Percentiles rank a stretch among this genome's conserved stretches.
Evolutionary conservation across 139 green algal species (phyloP).

Genomic region (Chlamydomonas incerta): DNA sequence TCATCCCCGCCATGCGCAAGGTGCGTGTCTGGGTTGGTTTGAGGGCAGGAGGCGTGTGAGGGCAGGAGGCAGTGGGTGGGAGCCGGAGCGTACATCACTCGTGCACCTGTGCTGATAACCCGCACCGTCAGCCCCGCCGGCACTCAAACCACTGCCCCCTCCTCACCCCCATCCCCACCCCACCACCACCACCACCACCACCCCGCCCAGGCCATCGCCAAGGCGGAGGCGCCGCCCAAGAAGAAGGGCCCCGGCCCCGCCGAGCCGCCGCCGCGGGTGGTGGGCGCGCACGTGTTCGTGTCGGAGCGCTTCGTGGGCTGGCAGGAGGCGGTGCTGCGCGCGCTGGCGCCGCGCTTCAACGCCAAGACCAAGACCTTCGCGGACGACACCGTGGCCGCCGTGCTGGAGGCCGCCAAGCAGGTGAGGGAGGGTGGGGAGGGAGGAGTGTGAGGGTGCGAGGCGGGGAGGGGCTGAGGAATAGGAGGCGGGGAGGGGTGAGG

Average conservation of each 20-base stretch:
- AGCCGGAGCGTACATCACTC: no score
- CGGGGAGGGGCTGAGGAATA: neutral
- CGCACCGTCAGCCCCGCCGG: no score
- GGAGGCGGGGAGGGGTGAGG: no score
- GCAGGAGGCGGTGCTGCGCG: slow-evolving; percentile 73
- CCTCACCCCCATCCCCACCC: no score
- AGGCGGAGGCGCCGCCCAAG: slow-evolving; percentile 85
- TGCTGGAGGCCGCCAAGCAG: slow-evolving; percentile 45
- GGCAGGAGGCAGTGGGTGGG: no score
- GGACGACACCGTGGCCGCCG: slow-evolving; percentile 37
- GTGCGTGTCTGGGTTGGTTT: no score
- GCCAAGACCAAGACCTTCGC: slow-evolving; percentile 58
- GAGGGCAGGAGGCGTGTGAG: no score
- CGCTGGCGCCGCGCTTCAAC: slow-evolving; percentile 53
- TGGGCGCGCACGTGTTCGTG: slow-evolving; percentile 75
- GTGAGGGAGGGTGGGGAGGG: neutral
- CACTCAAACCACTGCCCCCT: no score
- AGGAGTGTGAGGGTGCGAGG: neutral
- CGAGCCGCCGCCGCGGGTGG: slow-evolving; percentile 58
- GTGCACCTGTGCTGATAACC: no score
- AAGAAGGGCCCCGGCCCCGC: slow-evolving; percentile 74
- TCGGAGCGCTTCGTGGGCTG: slow-evolving; percentile 85
- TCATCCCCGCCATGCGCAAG: slow-evolving; percentile 82
- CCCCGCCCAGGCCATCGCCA: slow-evolving; percentile 83
- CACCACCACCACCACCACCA: slow-evolving; percentile 56